Evolutionary conservation across 345 rosid genomes (phyloP).

Genomic region (Bruguiera sexangula): DNA sequence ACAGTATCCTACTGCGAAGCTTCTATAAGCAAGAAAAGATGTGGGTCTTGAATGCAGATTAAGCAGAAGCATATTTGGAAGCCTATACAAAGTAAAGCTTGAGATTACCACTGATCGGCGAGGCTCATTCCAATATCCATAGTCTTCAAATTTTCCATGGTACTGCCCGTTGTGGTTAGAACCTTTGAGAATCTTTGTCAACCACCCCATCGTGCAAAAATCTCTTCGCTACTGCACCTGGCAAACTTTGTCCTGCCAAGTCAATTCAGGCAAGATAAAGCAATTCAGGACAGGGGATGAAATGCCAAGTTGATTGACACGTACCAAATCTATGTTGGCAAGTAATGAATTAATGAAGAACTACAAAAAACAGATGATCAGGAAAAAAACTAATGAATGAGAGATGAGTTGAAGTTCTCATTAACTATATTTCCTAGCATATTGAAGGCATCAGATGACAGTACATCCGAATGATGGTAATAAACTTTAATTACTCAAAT

Average conservation of each 20-base stretch:
- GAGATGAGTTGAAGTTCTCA: no score
- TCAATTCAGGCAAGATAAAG: slow-evolving; percentile 16
- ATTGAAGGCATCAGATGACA: not conserved
- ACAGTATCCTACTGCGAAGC: not conserved
- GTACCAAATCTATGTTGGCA: not conserved
- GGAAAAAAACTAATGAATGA: not conserved
- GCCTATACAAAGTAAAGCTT: not conserved
- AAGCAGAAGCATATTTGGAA: slow-evolving; percentile 6
- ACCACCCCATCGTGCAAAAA: slow-evolving; percentile 71
- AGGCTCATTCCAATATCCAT: slow-evolving; percentile 48
- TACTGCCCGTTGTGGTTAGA: slow-evolving; percentile 52
- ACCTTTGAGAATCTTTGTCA: slow-evolving; percentile 67
- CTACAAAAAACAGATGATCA: not conserved
- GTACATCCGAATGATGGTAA: slow-evolving; percentile 1
- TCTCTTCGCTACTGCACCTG: slow-evolving; percentile 13
- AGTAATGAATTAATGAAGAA: not conserved
- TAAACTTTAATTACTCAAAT: not conserved
- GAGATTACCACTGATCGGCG: slow-evolving; percentile 56
- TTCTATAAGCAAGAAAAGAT: slow-evolving; percentile 1
- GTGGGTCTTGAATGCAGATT: not conserved
- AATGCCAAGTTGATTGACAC: not conserved
- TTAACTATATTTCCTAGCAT: not conserved
- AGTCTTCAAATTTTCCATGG: slow-evolving; percentile 49
- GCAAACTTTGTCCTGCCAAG: slow-evolving; percentile 37
- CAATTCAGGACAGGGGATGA: slow-evolving; percentile 12